Conservation (phyloP, 345 rosid species). For the Microcos paniculata region DNA sequence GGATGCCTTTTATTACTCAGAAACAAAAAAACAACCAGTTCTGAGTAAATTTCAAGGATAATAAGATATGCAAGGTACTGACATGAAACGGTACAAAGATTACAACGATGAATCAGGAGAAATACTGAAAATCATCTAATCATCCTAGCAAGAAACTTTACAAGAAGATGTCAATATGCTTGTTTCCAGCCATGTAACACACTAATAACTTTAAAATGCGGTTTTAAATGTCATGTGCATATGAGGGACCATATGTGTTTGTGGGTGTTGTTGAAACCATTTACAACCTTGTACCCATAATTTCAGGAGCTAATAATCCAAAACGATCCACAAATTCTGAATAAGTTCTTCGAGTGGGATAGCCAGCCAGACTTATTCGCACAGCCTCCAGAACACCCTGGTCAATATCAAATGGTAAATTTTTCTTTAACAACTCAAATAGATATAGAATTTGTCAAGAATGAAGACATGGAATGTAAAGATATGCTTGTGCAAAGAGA, state of each 20-base stretch:
- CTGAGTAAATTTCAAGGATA: background rate
- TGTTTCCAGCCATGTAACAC: background rate
- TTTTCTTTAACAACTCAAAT: conserved; percentile 7
- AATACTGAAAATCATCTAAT: background rate
- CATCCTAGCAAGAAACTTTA: conserved; percentile 1
- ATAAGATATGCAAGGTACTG: background rate
- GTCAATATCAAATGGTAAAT: conserved; percentile 24
- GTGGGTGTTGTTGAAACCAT: background rate
- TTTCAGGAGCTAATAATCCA: conserved; percentile 75
- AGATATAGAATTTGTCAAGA: background rate
- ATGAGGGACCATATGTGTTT: background rate
- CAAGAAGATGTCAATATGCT: background rate
- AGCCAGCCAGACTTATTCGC: conserved; percentile 97
- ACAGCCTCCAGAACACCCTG: conserved; percentile 99
- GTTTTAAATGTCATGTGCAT: background rate
- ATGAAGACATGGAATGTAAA: background rate
- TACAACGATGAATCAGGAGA: background rate
- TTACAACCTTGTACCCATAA: conserved; percentile 70
- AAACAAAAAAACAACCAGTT: background rate
- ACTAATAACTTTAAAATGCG: background rate
- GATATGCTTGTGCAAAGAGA: background rate
- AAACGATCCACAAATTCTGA: conserved; percentile 93
- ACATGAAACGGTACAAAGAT: background rate
- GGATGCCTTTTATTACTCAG: background rate
- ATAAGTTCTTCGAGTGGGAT: conserved; percentile 86